Conservation (phyloP, 192 early-diverging fungal genomes). For the Backusella tuberculispora region DNA sequence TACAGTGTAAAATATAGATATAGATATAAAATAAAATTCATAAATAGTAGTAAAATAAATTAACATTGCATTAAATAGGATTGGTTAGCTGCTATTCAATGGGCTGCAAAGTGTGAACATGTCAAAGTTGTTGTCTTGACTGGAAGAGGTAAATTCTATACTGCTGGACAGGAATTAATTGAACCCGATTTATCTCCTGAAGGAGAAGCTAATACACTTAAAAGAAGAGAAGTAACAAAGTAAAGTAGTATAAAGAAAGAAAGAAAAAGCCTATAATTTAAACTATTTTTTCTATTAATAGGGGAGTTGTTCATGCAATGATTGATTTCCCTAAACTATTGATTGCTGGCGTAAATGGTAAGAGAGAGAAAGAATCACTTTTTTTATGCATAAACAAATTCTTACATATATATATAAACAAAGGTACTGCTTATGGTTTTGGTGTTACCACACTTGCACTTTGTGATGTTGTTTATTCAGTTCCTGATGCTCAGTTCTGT, state of each 20-base stretch:
- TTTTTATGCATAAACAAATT: not conserved
- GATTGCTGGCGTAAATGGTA: conserved; percentile 73
- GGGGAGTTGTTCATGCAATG: conserved; percentile 34
- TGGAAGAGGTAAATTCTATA: conserved; percentile 67
- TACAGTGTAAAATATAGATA: conserved; percentile 44
- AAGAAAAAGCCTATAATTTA: too few species aligned
- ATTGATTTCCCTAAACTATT: conserved; percentile 73
- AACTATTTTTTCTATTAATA: not conserved
- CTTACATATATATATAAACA: not conserved
- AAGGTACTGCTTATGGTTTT: conserved; percentile 71
- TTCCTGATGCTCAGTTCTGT: conserved; percentile 65
- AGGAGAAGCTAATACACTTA: not conserved
- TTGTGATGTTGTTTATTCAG: conserved; percentile 70
- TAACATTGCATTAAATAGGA: conserved; percentile 33
- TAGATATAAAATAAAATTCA: not conserved
- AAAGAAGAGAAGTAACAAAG: conserved; percentile 21
- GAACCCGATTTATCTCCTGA: conserved; percentile 19
- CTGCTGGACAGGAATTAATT: conserved; percentile 65
- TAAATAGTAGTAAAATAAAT: not conserved
- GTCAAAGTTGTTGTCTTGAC: conserved; percentile 68
- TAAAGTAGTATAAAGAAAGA: conserved; percentile 10
- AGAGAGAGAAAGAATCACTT: not conserved
- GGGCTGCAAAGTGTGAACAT: conserved; percentile 47
- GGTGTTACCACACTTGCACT: conserved; percentile 68
- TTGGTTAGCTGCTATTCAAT: conserved; percentile 63